Base-by-base conservation (phyloP, 306 rosid species). In the Ochetophila trinervis region DNA sequence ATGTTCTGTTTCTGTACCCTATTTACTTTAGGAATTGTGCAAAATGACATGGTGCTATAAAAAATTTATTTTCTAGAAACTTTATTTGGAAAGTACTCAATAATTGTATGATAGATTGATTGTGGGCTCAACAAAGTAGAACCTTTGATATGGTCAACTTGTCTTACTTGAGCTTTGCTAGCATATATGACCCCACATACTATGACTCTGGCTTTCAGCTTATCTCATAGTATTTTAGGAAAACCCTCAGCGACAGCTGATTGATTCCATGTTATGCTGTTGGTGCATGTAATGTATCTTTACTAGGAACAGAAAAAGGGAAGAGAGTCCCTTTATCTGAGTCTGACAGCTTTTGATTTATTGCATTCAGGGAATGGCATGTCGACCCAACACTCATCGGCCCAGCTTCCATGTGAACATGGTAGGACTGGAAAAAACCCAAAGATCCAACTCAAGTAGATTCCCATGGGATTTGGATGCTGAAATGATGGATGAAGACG, bases 381-480 rank as follows among this genome's bases (percentile, higher is more conserved):
- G 99, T 74, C 88, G 99, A 67, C 97, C 97, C 8, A 94, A 94
- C 72, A 94, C 96, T 16, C 99, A 94, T 64, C 78, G 97, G 21
- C 97, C 99, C 0, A 94, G 96, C 81, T 94, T 94, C 79, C 97
- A 86, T 32, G 97, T 94, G 60, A 94, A 94, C 88, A 90, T 94
- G 99, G 97, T 94, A 57, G 99, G 99, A 44, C 75, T 83, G 73
- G 99, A 87, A 86, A 90, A 85, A 77, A 90, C 87, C 61, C 97
- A 86, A 20, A 82, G 91, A 13, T 76, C 91, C 54, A 85, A 79
- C 74, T 84, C 97, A 7, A 84, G 96, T 65, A 83, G 99, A 77
- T 94, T 69, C 74, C 96, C 95, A 0, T 90, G 99, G 99, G 96
- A 88, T 73, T 83, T 94, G 77, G 96, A 90, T 40, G 99, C 97